A percentile compares a stretch with the other conserved stretches of the same genome.
These are phyloP conservation scores for Abortiporus biennis DNA, from an alignment of 1,284 basidiomycete genomes.

Conservation along the genomic window DNA sequence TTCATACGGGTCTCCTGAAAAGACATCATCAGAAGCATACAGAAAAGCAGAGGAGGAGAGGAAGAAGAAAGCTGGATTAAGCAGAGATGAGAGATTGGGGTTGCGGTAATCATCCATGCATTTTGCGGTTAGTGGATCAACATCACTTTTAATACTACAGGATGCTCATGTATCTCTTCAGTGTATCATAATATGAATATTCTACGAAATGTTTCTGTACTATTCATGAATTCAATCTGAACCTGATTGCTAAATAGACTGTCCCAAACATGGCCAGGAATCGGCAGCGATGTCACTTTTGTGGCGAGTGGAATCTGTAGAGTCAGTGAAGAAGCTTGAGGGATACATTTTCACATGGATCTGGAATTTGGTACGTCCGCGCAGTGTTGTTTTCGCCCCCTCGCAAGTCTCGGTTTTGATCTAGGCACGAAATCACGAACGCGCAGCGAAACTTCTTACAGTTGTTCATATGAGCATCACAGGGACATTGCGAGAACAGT, in stretches of 20 bases:
- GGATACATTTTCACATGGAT: too few species aligned
- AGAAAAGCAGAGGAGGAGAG: conserved; percentile 3
- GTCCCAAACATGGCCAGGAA: neutral
- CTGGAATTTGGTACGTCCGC: too few species aligned
- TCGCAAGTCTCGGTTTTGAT: too few species aligned
- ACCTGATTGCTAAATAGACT: neutral
- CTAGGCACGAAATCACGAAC: too few species aligned
- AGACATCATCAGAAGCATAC: conserved; percentile 1
- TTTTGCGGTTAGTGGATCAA: neutral
- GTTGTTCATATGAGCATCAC: too few species aligned
- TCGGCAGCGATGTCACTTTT: too few species aligned
- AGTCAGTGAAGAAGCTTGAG: too few species aligned
- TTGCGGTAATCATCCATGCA: neutral
- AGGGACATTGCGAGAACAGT: too few species aligned
- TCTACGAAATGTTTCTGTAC: neutral
- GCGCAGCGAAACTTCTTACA: too few species aligned
- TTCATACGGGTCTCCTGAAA: neutral
- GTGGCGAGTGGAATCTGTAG: too few species aligned
- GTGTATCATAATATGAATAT: neutral
- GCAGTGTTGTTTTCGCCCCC: too few species aligned
- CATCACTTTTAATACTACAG: too few species aligned
- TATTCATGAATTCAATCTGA: neutral
- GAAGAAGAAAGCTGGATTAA: conserved; percentile 3
- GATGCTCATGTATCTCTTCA: neutral
- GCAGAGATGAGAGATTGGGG: conserved; percentile 5